A percentile compares a stretch with the other conserved stretches of the same genome.
These are phyloP conservation scores for Sporothrix variecibatus DNA, from an alignment of 2,329 filamentous ascomycete species.

Conservation along the genomic window DNA sequence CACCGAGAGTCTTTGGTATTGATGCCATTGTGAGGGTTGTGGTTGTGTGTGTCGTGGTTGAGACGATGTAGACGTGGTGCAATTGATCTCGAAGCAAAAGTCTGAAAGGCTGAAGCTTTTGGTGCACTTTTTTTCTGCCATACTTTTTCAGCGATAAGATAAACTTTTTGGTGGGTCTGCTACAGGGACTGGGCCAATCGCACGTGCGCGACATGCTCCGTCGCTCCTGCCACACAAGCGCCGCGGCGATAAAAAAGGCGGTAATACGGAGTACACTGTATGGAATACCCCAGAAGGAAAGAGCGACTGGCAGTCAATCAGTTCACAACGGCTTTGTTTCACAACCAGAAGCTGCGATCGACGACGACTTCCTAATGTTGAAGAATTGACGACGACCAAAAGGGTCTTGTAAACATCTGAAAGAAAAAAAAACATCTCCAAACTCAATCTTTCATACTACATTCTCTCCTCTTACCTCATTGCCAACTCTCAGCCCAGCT, in stretches of 20 bases:
- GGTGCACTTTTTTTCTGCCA: neutral
- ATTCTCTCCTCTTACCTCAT: neutral
- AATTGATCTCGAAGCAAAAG: neutral
- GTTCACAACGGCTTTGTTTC: conserved; percentile 1
- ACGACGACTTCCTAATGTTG: neutral
- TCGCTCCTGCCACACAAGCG: neutral
- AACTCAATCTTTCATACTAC: neutral
- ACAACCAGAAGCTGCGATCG: conserved; percentile 9
- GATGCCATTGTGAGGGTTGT: conserved; percentile 38
- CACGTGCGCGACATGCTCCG: neutral
- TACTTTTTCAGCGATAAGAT: conserved; percentile 24
- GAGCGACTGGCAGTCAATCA: neutral
- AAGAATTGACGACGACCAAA: neutral
- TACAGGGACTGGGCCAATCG: neutral
- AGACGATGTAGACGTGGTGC: neutral
- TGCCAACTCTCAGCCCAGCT: neutral
- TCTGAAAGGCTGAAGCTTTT: neutral
- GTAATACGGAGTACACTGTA: too few relatives aligned
- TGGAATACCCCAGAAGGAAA: neutral
- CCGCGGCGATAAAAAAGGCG: neutral
- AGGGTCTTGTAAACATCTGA: neutral
- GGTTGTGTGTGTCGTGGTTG: conserved; percentile 8
- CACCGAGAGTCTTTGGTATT: conserved; percentile 45
- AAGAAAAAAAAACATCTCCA: neutral
- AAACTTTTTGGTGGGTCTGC: conserved; percentile 20